Evolutionary conservation across 2,329 filamentous ascomycete genomes (phyloP), one percentile per base, ranked within the genome.

Genomic region (Paecilomyces sp.): DNA sequence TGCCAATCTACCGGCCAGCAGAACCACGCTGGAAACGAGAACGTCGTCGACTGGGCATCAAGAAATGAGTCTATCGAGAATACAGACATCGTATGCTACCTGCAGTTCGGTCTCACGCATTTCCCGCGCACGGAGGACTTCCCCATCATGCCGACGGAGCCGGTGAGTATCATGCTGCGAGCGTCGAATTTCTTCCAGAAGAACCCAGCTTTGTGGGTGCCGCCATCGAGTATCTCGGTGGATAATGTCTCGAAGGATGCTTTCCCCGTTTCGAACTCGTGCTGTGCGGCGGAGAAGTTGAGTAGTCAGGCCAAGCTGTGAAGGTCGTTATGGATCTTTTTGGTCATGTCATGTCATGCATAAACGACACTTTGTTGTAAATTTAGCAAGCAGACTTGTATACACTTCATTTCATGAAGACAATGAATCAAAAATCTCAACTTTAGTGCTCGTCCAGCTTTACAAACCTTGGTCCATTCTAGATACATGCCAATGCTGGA

Each of bases 181-280:
- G 83, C 83, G 0, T 79, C 83, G 11, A 84, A 85, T 65, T 86
- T 86, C 74, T 85, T 85, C 62, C 74, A 78, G 34, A 80, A 77
- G 71, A 86, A 86, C 58, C 83, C 83, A 1, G 83, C 81, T 18
- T 69, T 85, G 4, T 83, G 85, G 75, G 83, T 86, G 6, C 83
- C 83, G 24, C 69, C 69, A 18, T 47, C 41, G 41, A 47, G n/a
- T 47, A 15, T 47, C 7, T n/a, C 41, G n/a, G 18, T 47, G 8
- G 77, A 71, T 63, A 68, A 64, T 2, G 62, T 65, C 60, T 69
- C 67, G 15, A 67, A 60, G 41, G 65, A 66, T 64, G 68, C 68
- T 1, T 70, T 71, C 36, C 56, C 65, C 4, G 8, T 12, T 11
- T 58, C 58, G 2, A 47, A 47, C 5, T 47, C 41, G n/a, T 47